These are phyloP conservation scores for Lonicera japonica DNA, from an alignment of 129 eudicot genomes.

Conservation along the genomic window DNA sequence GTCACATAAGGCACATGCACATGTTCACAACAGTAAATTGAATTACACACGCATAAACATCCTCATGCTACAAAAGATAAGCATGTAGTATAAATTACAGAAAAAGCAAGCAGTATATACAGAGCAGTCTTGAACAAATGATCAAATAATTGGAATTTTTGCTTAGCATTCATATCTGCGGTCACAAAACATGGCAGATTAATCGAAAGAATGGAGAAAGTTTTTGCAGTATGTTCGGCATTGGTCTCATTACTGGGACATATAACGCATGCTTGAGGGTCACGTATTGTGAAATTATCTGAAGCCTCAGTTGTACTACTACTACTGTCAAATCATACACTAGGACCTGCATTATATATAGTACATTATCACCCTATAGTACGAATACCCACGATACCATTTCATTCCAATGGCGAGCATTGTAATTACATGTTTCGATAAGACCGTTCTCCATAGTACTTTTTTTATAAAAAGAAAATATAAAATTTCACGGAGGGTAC, in stretches of 20 bases:
- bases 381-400: neutral
- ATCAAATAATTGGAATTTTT: neutral
- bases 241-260: neutral
- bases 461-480: too few relatives aligned
- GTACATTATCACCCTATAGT: neutral
- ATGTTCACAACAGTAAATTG: too few relatives aligned
- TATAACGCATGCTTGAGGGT: neutral
- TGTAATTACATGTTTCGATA: slow-evolving; percentile 26
- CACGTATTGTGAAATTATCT: neutral
- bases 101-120: neutral
- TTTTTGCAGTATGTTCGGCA: neutral
- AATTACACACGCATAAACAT: too few relatives aligned
- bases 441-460: slow-evolving; percentile 21
- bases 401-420: slow-evolving; percentile 14
- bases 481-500: slow-evolving; percentile 12
- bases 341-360: neutral
- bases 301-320: neutral
- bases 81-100: too few relatives aligned
- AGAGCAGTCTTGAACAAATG: neutral
- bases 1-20: too few relatives aligned
- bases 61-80: too few relatives aligned
- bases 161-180: neutral
- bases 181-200: neutral
- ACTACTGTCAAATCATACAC: neutral
- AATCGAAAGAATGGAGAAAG: neutral